Evolutionary conservation across 306 rosid genomes (phyloP).

Genomic region (Cicer judaicum): DNA sequence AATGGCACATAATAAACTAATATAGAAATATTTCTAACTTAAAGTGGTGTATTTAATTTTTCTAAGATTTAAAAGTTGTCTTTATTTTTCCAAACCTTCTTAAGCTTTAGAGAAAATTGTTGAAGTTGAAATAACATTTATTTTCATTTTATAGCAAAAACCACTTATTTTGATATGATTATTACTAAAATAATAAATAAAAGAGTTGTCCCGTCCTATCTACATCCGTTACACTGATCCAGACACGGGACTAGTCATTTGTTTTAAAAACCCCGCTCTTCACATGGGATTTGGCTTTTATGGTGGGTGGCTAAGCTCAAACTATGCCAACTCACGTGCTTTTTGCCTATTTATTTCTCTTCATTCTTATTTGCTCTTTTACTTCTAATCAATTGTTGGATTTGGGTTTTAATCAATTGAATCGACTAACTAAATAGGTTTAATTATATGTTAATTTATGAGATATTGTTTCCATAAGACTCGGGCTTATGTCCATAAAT

Average conservation of each 20-base stretch:
- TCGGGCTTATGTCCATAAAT: background rate
- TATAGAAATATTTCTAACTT: no score
- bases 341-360: constrained; percentile 10
- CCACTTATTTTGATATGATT: background rate
- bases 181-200: background rate
- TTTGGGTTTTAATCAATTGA: constrained; percentile 31
- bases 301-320: constrained; percentile 18
- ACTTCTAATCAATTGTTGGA: background rate
- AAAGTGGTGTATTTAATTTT: no score
- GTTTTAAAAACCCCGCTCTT: constrained; percentile 7
- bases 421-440: background rate
- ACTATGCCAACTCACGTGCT: constrained; percentile 44
- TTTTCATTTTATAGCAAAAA: background rate
- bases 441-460: constrained; percentile 17
- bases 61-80: no score
- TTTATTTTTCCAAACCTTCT: no score
- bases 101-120: no score
- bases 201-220: constrained; percentile 18
- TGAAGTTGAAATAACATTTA: no score
- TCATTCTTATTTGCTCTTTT: background rate
- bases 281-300: constrained; percentile 50
- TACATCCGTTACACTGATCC: constrained; percentile 13
- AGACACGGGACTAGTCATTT: constrained; percentile 27
- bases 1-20: no score
- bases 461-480: constrained; percentile 25